phyloP scores from a whole-genome alignment of 257 asterid species.

The Plantago ovata region DNA sequence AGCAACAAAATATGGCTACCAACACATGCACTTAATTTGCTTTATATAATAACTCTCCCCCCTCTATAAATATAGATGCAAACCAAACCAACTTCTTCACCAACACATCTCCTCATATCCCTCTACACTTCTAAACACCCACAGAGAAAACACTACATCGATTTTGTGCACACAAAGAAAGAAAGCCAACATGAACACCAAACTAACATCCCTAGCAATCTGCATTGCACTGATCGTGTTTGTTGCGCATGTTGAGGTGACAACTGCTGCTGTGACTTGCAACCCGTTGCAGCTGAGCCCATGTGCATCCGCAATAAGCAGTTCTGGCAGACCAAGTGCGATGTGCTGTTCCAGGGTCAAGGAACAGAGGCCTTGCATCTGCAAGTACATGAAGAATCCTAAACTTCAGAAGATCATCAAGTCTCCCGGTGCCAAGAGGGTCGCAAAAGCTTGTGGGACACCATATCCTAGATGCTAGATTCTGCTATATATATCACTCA shows the following conservation, averaged over 20 bases:
- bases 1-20: too few species aligned
- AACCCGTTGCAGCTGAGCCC: conserved; percentile 77
- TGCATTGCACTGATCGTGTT: conserved; percentile 30
- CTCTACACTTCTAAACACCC: background rate
- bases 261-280: conserved; percentile 56
- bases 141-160: background rate
- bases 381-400: conserved; percentile 74
- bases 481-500: background rate
- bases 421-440: conserved; percentile 80
- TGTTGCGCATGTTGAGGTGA: conserved; percentile 28
- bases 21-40: too few species aligned
- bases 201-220: conserved; percentile 24
- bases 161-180: background rate
- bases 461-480: conserved; percentile 71
- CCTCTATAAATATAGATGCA: conserved; percentile 4
- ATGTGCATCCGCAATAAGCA: conserved; percentile 67
- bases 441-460: conserved; percentile 64
- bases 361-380: conserved; percentile 79
- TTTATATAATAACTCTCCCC: too few species aligned
- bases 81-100: background rate
- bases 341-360: conserved; percentile 60
- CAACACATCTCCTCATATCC: background rate
- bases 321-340: conserved; percentile 45
- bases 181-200: conserved; percentile 22
- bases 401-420: conserved; percentile 64